Conservation (phyloP, 1,284 basidiomycete genomes). For the Cerrena zonata region DNA sequence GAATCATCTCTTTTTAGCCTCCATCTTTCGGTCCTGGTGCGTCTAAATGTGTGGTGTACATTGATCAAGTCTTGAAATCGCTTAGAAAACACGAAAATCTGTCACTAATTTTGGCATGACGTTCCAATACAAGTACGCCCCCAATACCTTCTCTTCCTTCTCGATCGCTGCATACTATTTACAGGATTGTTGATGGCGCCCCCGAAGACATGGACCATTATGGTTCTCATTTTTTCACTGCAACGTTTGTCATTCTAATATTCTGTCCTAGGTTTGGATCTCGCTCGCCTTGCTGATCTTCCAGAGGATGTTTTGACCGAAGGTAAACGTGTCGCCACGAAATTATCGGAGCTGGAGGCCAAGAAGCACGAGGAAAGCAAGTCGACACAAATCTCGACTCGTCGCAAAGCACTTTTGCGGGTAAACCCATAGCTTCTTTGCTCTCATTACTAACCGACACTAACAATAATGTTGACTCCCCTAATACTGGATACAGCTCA, state of each 20-base stretch:
- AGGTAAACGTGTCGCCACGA: constrained; percentile 55
- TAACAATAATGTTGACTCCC: not conserved
- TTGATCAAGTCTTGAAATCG: not conserved
- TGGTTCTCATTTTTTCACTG: constrained; percentile 37
- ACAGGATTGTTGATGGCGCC: constrained; percentile 61
- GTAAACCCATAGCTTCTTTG: constrained; percentile 36
- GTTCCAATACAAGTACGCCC: constrained; percentile 73
- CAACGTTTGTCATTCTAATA: too few relatives aligned
- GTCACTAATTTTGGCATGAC: constrained; percentile 57
- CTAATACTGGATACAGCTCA: constrained; percentile 42
- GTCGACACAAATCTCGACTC: constrained; percentile 49
- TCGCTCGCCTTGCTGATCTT: constrained; percentile 78
- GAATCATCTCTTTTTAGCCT: constrained; percentile 43
- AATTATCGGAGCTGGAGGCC: constrained; percentile 56
- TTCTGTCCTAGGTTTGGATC: constrained; percentile 68
- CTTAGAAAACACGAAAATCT: constrained; percentile 48
- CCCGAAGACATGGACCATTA: constrained; percentile 59
- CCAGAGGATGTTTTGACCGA: constrained; percentile 62
- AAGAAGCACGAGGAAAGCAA: constrained; percentile 54
- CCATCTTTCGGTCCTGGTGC: constrained; percentile 78
- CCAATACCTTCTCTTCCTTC: not conserved
- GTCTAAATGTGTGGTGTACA: constrained; percentile 8
- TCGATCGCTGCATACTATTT: not conserved
- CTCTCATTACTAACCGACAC: constrained; percentile 10
- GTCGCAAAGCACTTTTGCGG: constrained; percentile 64